Conservation (phyloP, 129 eudicot species). For the Heracleum sosnowskyi region DNA sequence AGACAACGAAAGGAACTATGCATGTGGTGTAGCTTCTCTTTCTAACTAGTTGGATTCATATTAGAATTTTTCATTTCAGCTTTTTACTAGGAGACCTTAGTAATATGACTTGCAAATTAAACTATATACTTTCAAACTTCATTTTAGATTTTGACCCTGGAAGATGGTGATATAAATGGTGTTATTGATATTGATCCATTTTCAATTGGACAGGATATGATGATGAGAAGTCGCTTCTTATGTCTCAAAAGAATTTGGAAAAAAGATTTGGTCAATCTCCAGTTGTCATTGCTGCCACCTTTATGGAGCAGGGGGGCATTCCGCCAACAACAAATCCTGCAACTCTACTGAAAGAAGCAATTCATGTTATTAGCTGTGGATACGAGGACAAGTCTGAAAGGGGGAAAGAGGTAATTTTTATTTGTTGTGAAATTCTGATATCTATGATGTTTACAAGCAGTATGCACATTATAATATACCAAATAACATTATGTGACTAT, state of each 20-base stretch:
- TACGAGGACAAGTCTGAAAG: conserved; percentile 80
- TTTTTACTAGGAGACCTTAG: background rate
- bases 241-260: conserved; percentile 85
- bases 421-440: background rate
- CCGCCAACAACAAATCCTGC: conserved; percentile 80
- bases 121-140: background rate
- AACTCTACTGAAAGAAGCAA: conserved; percentile 71
- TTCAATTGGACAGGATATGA: conserved; percentile 49
- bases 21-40: background rate
- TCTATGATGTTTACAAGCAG: background rate
- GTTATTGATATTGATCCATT: background rate
- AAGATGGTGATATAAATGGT: too few species aligned
- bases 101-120: background rate
- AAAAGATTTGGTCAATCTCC: conserved; percentile 90
- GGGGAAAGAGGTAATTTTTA: conserved; percentile 70
- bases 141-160: background rate
- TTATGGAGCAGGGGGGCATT: conserved; percentile 86
- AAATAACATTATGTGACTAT: background rate
- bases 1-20: background rate
- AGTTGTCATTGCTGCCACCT: conserved; percentile 75
- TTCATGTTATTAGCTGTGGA: conserved; percentile 85
- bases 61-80: background rate
- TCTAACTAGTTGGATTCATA: background rate
- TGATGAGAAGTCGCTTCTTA: conserved; percentile 67
- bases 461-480: background rate